These are phyloP conservation scores for Paramecium sonneborni DNA, from an alignment of 73 alveolate species.

Conservation along the genomic window DNA sequence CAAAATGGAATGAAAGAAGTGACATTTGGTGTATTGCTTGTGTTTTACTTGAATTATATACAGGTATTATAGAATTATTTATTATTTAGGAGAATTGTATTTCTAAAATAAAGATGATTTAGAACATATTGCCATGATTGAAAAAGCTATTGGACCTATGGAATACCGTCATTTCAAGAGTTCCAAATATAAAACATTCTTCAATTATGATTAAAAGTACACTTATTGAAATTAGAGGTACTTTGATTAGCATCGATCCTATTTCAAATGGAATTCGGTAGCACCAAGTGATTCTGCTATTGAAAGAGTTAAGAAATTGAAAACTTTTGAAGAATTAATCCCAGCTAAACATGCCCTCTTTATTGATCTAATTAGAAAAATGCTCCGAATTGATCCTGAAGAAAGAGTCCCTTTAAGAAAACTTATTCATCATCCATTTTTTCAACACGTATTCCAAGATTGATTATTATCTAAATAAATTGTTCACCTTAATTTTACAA, in stretches of 20 bases:
- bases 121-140: conserved; percentile 97
- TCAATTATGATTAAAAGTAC: background rate
- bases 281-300: conserved; percentile 19
- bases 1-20: conserved; percentile 80
- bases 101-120: conserved; percentile 93
- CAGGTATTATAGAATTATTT: conserved; percentile 81
- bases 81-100: conserved; percentile 87
- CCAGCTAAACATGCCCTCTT: background rate
- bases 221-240: conserved; percentile 1
- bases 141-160: conserved; percentile 89
- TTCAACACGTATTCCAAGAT: background rate
- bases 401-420: background rate
- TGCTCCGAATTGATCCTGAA: background rate
- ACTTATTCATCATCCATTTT: background rate
- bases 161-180: background rate
- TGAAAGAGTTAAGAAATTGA: background rate
- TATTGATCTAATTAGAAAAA: background rate
- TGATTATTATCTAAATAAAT: background rate
- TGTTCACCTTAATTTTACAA: background rate
- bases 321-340: background rate
- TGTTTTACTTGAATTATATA: conserved; percentile 83
- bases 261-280: background rate
- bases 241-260: conserved; percentile 4
- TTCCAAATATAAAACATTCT: conserved; percentile 3
- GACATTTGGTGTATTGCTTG: conserved; percentile 96